Evolutionary conservation across 768 basidiomycete species (phyloP).

Genomic region (Suillus subluteus): DNA sequence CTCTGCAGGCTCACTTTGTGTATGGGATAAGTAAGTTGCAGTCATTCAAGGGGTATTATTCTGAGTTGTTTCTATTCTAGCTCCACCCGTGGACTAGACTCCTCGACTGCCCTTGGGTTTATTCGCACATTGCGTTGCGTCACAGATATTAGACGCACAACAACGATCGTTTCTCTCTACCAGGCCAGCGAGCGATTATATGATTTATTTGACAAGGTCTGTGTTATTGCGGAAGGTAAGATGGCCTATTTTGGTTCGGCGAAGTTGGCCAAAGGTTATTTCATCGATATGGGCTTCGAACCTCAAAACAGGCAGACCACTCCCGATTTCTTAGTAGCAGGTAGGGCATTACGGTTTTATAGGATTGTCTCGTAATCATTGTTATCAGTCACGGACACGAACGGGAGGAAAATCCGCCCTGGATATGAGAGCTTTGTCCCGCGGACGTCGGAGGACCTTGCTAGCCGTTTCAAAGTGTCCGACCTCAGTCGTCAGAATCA

Average conservation of each 20-base stretch:
- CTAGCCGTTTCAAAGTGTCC: conserved; percentile 14
- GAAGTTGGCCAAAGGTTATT: conserved; percentile 56
- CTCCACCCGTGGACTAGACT: conserved; percentile 68
- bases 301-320: conserved; percentile 63
- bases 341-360: conserved; percentile 7
- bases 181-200: conserved; percentile 78
- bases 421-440: conserved; percentile 27
- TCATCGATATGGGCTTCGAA: conserved; percentile 57
- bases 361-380: background rate
- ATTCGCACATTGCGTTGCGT: conserved; percentile 68
- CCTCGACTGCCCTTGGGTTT: conserved; percentile 75
- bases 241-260: conserved; percentile 66
- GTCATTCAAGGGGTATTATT: background rate
- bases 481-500: conserved; percentile 38
- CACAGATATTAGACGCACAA: conserved; percentile 53
- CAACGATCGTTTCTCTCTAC: conserved; percentile 83
- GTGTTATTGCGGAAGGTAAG: conserved; percentile 62
- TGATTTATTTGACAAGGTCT: conserved; percentile 71
- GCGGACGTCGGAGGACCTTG: conserved; percentile 62
- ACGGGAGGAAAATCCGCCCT: conserved; percentile 54
- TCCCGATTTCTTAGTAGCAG: conserved; percentile 58
- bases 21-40: background rate
- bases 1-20: background rate
- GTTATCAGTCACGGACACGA: conserved; percentile 57
- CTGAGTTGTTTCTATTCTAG: conserved; percentile 37